Evolutionary conservation across 2,329 filamentous ascomycete species (phyloP), one percentile per base, ranked within the genome.

Genomic region (Talaromyces sp.): DNA sequence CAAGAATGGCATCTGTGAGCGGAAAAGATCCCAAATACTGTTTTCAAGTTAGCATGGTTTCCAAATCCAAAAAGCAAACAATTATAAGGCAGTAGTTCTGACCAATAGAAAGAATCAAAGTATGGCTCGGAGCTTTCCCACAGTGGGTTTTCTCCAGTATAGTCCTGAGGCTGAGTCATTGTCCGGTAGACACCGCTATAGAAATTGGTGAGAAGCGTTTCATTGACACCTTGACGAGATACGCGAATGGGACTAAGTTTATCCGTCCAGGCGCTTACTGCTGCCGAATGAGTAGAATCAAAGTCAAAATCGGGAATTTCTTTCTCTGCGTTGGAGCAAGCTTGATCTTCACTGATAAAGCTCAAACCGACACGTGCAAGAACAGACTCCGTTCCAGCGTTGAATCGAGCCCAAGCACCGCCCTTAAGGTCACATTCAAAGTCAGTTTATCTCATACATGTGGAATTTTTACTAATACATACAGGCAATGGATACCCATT

Each of bases 251-350:
- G 74, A 22, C 66, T 69, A 13, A 78, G 77, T 73, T 91, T 91
- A 22, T 83, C 74, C 33, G 77, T 80, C 89, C 89, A 91, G 1
- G 80, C 80, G 7, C 80, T 75, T 19, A 84, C 79, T 0, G 89
- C 89, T 9, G 81, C 79, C 1, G 74, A 71, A 3, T 79, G 80
- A 0, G 85, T 81, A 3, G 72, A 72, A 0, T 86, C 78, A 67
- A 92, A 90, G 70, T 89, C 83, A 61, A 86, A 90, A 15, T 83
- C 77, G 0, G 88, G 85, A 2, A 92, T 89, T 71, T 92, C 90
- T 0, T 72, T 75, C 73, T 91, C 88, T 0, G 88, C 89, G 71
- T 88, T 89, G 0, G 80, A 74, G 69, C 90, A 93, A 1, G 90
- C 90, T 73, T 88, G 84, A 1, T 84, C 81, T 2, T 79, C 77